A percentile compares a stretch with the other conserved stretches of the same genome.
These are phyloP conservation scores for Penicillium oxalicum DNA, from an alignment of 2,329 filamentous ascomycete genomes.

Conservation along the genomic window DNA sequence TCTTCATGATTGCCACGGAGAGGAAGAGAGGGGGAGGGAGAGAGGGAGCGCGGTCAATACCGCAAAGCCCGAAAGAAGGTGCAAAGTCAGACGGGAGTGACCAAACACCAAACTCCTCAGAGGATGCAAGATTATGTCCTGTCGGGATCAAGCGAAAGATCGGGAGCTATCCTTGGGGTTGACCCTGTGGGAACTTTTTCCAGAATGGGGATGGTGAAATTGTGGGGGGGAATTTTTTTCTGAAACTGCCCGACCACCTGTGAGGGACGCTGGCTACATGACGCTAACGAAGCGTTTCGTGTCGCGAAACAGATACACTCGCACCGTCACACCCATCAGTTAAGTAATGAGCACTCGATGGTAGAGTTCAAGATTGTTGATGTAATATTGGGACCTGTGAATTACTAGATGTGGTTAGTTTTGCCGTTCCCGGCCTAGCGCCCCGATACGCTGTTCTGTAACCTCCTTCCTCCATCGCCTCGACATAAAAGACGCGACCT, in stretches of 20 bases:
- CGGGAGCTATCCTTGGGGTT: background rate
- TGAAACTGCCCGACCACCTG: no score
- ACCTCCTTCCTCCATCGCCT: conserved; percentile 2
- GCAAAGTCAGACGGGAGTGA: conserved; percentile 1
- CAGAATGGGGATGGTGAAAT: no score
- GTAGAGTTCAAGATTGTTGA: no score
- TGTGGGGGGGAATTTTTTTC: no score
- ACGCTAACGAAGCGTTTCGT: no score
- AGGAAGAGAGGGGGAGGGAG: background rate
- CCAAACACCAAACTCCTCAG: no score
- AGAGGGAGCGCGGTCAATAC: conserved; percentile 20
- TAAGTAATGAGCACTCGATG: no score
- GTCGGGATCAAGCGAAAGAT: background rate
- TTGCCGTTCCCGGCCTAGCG: conserved; percentile 8
- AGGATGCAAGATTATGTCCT: background rate
- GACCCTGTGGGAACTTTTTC: no score
- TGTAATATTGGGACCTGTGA: conserved; percentile 9
- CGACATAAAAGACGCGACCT: conserved; percentile 2
- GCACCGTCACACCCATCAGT: no score
- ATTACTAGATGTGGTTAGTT: conserved; percentile 8
- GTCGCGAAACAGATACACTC: no score
- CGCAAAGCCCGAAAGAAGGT: conserved; percentile 10
- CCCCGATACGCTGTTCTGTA: conserved; percentile 8
- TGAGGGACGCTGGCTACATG: no score
- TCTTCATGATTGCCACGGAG: conserved; percentile 57